A percentile compares a stretch with the other conserved stretches of the same genome.
Evolutionary conservation across 345 rosid species (phyloP).

Genomic region (Boechera stricta): DNA sequence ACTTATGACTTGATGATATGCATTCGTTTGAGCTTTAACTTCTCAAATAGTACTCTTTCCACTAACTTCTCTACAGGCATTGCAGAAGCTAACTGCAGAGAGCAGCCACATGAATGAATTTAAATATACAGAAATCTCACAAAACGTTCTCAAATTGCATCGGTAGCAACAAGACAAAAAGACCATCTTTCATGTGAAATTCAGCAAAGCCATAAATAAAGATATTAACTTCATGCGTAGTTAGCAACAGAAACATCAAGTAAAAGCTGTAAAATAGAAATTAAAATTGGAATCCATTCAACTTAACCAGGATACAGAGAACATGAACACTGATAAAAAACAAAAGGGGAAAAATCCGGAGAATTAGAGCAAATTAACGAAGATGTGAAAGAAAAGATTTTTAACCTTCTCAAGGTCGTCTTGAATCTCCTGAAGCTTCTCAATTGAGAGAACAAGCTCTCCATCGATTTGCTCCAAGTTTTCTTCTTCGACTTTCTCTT

Average conservation of each 20-base stretch:
- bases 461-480: constrained; percentile 69
- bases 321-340: neutral
- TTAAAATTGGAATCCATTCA: constrained; percentile 7
- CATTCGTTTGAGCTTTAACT: constrained; percentile 9
- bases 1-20: neutral
- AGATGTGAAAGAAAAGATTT: neutral
- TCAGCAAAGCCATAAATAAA: constrained; percentile 1
- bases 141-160: neutral
- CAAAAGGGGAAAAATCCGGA: neutral
- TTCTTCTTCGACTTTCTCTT: constrained; percentile 68
- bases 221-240: neutral
- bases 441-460: constrained; percentile 85
- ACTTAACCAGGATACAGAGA: constrained; percentile 13
- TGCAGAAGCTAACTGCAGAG: neutral
- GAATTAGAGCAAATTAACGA: neutral
- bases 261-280: neutral
- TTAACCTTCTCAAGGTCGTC: constrained; percentile 91
- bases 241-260: neutral
- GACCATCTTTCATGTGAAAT: neutral
- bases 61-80: neutral
- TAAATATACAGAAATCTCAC: neutral
- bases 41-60: neutral
- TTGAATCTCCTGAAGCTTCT: constrained; percentile 95
- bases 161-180: neutral
- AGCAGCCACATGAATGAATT: neutral